phyloP scores from a whole-genome alignment of 768 basidiomycete genomes.

The Phlebiopsis gigantea region DNA sequence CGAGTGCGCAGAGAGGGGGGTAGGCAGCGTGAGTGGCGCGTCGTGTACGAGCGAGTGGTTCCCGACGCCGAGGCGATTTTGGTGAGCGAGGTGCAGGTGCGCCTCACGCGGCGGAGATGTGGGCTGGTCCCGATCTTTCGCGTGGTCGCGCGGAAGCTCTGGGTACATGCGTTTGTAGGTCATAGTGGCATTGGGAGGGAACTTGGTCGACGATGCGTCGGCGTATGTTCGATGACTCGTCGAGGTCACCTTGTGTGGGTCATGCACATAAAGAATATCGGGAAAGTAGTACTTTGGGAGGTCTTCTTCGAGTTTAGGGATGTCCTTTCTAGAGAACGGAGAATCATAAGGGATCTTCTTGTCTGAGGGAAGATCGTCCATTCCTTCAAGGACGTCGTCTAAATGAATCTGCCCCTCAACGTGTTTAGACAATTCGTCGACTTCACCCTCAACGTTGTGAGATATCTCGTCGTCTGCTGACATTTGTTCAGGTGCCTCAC shows the following conservation, averaged over 20 bases:
- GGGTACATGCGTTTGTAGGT: constrained; percentile 18
- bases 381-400: not conserved
- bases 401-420: no score
- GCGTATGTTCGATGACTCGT: not conserved
- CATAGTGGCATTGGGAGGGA: not conserved
- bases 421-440: no score
- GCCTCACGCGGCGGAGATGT: constrained; percentile 19
- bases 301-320: constrained; percentile 24
- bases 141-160: not conserved
- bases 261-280: constrained; percentile 22
- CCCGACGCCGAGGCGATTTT: constrained; percentile 34
- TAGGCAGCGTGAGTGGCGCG: constrained; percentile 48
- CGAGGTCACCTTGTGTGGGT: constrained; percentile 8
- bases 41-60: constrained; percentile 49
- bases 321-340: constrained; percentile 8
- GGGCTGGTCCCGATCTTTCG: not conserved
- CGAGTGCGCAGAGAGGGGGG: constrained; percentile 21
- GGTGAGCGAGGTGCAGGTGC: constrained; percentile 44
- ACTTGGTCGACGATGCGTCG: not conserved
- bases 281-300: constrained; percentile 23
- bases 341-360: not conserved
- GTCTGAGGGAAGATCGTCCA: not conserved
- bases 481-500: not conserved
- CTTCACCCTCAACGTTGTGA: not conserved
- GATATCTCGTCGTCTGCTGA: no score